A percentile compares a stretch with the other conserved stretches of the same genome.
phyloP scores from a whole-genome alignment of 176 grass and related monocot species.

The Oryza glumipatula region DNA sequence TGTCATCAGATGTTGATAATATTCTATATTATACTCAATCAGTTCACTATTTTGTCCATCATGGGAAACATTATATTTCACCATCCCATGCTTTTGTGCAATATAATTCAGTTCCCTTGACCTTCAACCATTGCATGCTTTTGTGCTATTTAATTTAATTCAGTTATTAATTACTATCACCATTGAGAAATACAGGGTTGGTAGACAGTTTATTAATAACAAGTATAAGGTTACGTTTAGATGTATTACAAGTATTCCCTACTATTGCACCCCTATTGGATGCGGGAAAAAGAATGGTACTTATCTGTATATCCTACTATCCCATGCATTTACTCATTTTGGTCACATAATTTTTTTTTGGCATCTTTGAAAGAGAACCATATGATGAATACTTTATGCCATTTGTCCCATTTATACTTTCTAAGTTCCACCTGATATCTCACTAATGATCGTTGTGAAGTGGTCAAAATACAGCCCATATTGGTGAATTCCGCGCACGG shows the following conservation, averaged over 20 bases:
- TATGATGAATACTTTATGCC: neutral
- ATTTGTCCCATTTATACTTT: neutral
- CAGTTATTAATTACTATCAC: neutral
- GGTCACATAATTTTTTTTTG: neutral
- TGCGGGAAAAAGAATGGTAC: too few species aligned
- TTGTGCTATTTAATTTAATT: neutral
- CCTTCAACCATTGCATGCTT: neutral
- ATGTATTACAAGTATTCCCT: neutral
- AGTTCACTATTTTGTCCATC: neutral
- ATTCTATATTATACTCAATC: too few species aligned
- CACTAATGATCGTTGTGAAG: neutral
- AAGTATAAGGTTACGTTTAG: neutral
- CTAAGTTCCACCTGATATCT: neutral
- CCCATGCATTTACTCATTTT: neutral
- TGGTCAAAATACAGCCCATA: neutral
- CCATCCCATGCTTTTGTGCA: neutral
- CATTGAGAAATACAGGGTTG: neutral
- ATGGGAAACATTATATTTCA: neutral
- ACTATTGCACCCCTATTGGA: neutral
- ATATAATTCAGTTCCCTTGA: neutral
- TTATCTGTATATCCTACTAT: neutral
- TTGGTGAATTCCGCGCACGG: neutral
- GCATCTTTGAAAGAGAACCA: neutral
- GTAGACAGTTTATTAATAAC: neutral
- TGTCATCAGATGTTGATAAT: too few species aligned